Base-by-base conservation (phyloP, 768 basidiomycete species). In the Xanthoconium purpureum region DNA sequence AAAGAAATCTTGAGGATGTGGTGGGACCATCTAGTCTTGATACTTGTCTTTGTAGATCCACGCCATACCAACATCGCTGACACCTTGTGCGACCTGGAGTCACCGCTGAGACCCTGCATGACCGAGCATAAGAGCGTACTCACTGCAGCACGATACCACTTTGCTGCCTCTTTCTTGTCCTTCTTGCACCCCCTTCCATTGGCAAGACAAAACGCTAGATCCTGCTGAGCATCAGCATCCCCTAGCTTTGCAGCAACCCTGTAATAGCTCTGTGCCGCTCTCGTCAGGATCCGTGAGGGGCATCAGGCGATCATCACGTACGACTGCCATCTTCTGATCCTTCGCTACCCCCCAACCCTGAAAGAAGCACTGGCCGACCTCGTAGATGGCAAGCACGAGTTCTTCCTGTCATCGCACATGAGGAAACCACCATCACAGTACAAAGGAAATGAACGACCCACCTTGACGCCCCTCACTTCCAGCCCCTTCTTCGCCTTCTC, bases 31-130 rank as follows among this genome's bases (percentile, higher is more conserved):
- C 57, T 62, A 71, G 47, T 66, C 57, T 48, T 60, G 68, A 38
- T 73, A 93, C 73, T 94, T 94, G 66, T 89, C 85, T 71, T 95
- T 95, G 76, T 90, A 91, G 59, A 94, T 93, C 91, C 91, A 94
- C 3, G 89, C 89, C 45, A 94, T 79, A 24, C 91, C 91, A 59
- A 93, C 78, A 63, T 90, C 87, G 66, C 91, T 93, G 52, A 76
- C 80, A 18, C 91, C 91, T 68, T 92, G 91, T 15, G 76, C 76
- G 32, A 79, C 82, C 82, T 84, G 32, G 10, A 50, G 42, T 49
- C 37, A 55, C 6, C 30, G 33, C 4, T 55, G 33, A 66, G 51
- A 43, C 39, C 32, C 44, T 10, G 24, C 24, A 33, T 38, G 7
- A 35, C 17, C 29, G 12, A 32, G 14, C 3, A 53, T 7, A 20